A percentile compares a stretch with the other conserved stretches of the same genome.
Conservation (phyloP, 1,284 basidiomycete species). For the Tilletia setariae region DNA sequence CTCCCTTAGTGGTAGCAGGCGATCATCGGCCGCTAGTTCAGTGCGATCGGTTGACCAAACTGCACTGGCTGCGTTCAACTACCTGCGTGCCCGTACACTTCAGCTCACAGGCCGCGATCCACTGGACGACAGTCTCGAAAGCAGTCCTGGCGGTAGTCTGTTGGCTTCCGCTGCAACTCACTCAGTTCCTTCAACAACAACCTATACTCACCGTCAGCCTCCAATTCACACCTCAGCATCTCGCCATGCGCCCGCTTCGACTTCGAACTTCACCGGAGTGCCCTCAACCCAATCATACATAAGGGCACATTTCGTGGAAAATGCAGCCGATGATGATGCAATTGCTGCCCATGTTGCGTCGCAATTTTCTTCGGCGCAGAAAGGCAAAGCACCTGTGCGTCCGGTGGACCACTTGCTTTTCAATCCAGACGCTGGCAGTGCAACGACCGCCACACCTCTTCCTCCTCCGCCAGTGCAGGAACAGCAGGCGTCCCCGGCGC, state of each 20-base stretch:
- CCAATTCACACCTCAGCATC: not conserved
- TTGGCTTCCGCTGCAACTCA: too few relatives aligned
- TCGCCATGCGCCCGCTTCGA: not conserved
- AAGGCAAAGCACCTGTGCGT: not conserved
- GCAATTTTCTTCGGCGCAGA: not conserved
- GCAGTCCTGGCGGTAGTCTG: not conserved
- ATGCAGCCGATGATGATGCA: not conserved
- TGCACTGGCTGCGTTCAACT: slow-evolving; percentile 16
- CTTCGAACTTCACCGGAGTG: not conserved
- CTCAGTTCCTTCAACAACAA: too few relatives aligned
- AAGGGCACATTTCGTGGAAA: slow-evolving; percentile 4
- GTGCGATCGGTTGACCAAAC: not conserved
- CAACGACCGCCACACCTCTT: not conserved
- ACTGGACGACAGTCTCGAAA: slow-evolving; percentile 8
- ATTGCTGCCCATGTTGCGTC: slow-evolving; percentile 8
- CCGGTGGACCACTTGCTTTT: slow-evolving; percentile 2
- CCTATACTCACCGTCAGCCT: not conserved
- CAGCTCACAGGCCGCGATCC: slow-evolving; percentile 15
- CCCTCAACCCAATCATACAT: not conserved
- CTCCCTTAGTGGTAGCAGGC: not conserved
- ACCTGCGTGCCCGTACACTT: slow-evolving; percentile 17
- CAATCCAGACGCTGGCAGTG: not conserved
- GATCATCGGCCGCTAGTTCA: slow-evolving; percentile 12
- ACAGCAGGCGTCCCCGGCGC: not conserved
- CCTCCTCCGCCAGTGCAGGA: not conserved